Evolutionary conservation across 1,284 basidiomycete species (phyloP), one percentile per base, ranked within the genome.

Genomic region (Apiotrichum gracile): DNA sequence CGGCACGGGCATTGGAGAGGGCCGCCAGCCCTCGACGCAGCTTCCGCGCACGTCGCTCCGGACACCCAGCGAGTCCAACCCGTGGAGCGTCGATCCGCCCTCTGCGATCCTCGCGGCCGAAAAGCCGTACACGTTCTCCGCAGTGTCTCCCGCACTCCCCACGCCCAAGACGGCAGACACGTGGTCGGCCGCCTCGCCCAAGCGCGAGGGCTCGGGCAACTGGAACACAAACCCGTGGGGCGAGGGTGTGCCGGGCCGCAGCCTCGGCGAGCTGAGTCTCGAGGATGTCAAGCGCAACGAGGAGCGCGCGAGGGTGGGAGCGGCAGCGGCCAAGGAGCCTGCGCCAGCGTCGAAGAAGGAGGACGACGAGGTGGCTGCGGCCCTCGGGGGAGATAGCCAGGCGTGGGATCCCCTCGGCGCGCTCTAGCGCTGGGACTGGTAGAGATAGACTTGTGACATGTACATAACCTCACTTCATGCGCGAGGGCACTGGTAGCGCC

Each of bases 361-460:
- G 24, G 29, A 17, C 27, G 27, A 12, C 3, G 37, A 40, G 52
- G 49, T 58, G 13, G 65, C 63, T 27, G 64, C 67, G 4, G 70
- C 70, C 26, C 38, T 70, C 43, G 67, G 66, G 21, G 71, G 67
- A 10, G 67, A 69, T 52, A 57, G 55, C 43, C 67, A 67, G 51
- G 70, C 68, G 27, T 74, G 72, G 72, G 72, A 74, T 51, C 72
- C 72, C 3, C 58, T 74, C 5, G 72, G 72, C 5, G 72, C 67
- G 19, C 57, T 65, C 42, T 71, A n/a, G n/a, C n/a, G n/a, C n/a
- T n/a, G n/a, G n/a, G n/a, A n/a, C n/a, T n/a, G n/a, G n/a, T n/a
- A n/a, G n/a, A n/a, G n/a, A n/a, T n/a, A n/a, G n/a, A n/a, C n/a
- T n/a, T n/a, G n/a, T n/a, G n/a, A n/a, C n/a, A n/a, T n/a, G n/a